Percentiles rank a stretch among this genome's conserved stretches.
Evolutionary conservation across 2,329 filamentous ascomycete genomes (phyloP).

Genomic region (Penicillium sp.): DNA sequence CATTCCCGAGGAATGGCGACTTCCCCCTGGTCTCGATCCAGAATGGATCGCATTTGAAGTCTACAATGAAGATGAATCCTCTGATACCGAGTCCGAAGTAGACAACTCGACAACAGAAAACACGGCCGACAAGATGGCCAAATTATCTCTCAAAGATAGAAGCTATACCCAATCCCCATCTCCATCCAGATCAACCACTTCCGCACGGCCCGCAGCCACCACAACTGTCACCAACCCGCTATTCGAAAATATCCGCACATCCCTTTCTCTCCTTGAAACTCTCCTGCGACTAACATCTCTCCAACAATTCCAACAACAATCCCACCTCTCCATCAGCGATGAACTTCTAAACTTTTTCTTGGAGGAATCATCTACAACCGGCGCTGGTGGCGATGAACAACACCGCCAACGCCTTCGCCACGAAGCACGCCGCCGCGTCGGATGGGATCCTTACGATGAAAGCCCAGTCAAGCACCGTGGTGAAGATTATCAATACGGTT

Average conservation of each 20-base stretch:
- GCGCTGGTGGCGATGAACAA: constrained; percentile 61
- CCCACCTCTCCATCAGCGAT: constrained; percentile 85
- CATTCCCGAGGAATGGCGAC: constrained; percentile 51
- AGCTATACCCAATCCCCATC: constrained; percentile 28
- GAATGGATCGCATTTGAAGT: constrained; percentile 94
- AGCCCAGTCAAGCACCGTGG: constrained; percentile 64
- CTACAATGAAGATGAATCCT: constrained; percentile 63
- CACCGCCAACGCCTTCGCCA: constrained; percentile 59
- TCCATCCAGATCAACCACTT: constrained; percentile 21
- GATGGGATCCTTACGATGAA: constrained; percentile 71
- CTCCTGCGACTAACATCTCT: constrained; percentile 80
- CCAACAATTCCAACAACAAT: constrained; percentile 87
- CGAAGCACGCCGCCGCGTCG: constrained; percentile 61
- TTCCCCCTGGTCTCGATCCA: constrained; percentile 74
- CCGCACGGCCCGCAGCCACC: constrained; percentile 12
- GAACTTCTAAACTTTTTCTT: constrained; percentile 88
- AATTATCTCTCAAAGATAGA: constrained; percentile 42
- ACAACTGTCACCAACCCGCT: constrained; percentile 47
- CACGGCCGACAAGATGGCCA: constrained; percentile 49
- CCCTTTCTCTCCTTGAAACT: constrained; percentile 81
- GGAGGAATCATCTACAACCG: constrained; percentile 64
- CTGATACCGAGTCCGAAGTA: constrained; percentile 52
- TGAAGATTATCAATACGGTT: constrained; percentile 62
- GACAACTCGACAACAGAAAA: constrained; percentile 25
- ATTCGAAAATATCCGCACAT: constrained; percentile 59